These are phyloP conservation scores for Metarhizium humberi DNA, from an alignment of 2,329 filamentous ascomycete species.

Conservation along the genomic window DNA sequence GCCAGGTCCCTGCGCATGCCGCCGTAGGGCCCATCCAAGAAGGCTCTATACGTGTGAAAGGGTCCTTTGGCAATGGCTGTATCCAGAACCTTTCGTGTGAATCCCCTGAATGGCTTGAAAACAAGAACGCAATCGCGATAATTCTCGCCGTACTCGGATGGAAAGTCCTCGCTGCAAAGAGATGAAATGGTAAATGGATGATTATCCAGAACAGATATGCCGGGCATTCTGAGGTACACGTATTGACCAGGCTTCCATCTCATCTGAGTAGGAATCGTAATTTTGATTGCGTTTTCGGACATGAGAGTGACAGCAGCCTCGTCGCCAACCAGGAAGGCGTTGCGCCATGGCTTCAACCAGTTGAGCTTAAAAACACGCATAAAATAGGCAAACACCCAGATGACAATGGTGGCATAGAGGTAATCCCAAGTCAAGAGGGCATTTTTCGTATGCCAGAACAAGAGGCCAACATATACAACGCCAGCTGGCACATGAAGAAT, in stretches of 20 bases:
- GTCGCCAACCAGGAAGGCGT: constrained; percentile 80
- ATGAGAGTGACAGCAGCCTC: constrained; percentile 84
- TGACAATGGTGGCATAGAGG: constrained; percentile 68
- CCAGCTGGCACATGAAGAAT: constrained; percentile 74
- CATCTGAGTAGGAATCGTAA: constrained; percentile 89
- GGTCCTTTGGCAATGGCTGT: constrained; percentile 78
- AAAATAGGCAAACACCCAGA: constrained; percentile 69
- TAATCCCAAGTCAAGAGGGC: constrained; percentile 87
- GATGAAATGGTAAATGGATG: constrained; percentile 95
- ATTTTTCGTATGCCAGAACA: constrained; percentile 96
- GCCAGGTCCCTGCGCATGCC: constrained; percentile 86
- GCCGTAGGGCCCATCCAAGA: constrained; percentile 89
- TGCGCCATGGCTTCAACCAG: constrained; percentile 72
- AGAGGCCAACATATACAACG: constrained; percentile 67
- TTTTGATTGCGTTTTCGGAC: constrained; percentile 88
- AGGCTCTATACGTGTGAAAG: constrained; percentile 85
- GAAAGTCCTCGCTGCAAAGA: constrained; percentile 85
- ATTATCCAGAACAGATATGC: constrained; percentile 82
- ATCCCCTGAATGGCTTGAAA: constrained; percentile 85
- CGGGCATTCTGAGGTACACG: constrained; percentile 88
- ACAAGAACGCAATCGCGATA: constrained; percentile 86
- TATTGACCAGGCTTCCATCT: constrained; percentile 91
- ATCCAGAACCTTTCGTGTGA: constrained; percentile 76
- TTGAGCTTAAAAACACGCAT: constrained; percentile 78
- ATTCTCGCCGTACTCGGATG: constrained; percentile 79